Percentiles rank a stretch among this genome's conserved stretches.
Evolutionary conservation across 2,329 filamentous ascomycete species (phyloP).

Genomic region (Cytospora paraplurivora): DNA sequence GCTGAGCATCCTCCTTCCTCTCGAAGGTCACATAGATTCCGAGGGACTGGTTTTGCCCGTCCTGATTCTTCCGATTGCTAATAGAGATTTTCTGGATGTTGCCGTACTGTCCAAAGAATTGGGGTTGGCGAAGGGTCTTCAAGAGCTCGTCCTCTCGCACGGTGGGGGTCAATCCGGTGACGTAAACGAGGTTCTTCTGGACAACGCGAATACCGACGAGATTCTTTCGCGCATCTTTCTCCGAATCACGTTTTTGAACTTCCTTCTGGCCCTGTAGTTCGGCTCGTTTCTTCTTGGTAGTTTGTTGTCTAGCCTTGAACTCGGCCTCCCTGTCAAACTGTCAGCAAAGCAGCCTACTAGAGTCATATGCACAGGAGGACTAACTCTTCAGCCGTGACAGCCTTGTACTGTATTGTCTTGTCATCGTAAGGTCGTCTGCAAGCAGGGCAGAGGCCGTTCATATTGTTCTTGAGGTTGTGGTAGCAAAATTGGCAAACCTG

Average conservation of each 20-base stretch:
- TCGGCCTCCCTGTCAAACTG: slow-evolving; percentile 62
- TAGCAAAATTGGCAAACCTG: slow-evolving; percentile 99
- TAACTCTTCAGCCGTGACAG: slow-evolving; percentile 92
- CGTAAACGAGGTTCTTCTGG: slow-evolving; percentile 98
- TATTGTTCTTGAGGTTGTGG: slow-evolving; percentile 98
- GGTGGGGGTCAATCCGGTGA: slow-evolving; percentile 89
- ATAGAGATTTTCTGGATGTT: slow-evolving; percentile 99
- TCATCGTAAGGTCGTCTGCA: slow-evolving; percentile 95
- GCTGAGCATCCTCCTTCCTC: slow-evolving; percentile 83
- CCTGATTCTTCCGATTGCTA: slow-evolving; percentile 83
- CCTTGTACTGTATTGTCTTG: slow-evolving; percentile 95
- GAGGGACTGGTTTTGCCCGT: slow-evolving; percentile 79
- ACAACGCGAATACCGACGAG: slow-evolving; percentile 93
- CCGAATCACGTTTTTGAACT: slow-evolving; percentile 92
- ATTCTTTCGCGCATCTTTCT: slow-evolving; percentile 93
- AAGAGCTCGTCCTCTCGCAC: slow-evolving; percentile 91
- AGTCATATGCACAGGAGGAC: slow-evolving; percentile 39
- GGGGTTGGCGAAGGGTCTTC: slow-evolving; percentile 82
- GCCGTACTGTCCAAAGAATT: slow-evolving; percentile 98
- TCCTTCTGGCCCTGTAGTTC: slow-evolving; percentile 86
- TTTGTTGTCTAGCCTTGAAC: slow-evolving; percentile 77
- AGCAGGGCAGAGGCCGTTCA: slow-evolving; percentile 97
- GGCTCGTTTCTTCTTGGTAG: slow-evolving; percentile 91
- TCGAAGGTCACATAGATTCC: slow-evolving; percentile 99
- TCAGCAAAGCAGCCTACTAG: slow-evolving; percentile 31